phyloP scores from a whole-genome alignment of 805 yeast species.

The Candida gorgasii region DNA sequence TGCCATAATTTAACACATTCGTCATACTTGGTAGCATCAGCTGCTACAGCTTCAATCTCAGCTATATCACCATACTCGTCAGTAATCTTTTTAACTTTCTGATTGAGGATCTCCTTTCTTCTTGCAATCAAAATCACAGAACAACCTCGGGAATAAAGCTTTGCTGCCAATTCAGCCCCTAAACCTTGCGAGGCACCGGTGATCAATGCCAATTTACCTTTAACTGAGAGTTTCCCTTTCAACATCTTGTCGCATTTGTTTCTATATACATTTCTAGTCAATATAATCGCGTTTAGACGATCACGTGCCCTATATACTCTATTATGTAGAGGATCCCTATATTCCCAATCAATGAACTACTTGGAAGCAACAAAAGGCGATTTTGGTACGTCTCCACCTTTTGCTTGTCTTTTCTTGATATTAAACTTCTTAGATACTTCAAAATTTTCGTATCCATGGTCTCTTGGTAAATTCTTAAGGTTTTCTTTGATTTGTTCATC shows the following conservation, averaged over 20 bases:
- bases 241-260: slow-evolving; percentile 2
- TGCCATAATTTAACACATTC: slow-evolving; percentile 49
- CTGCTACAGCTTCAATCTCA: slow-evolving; percentile 42
- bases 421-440: slow-evolving; percentile 34
- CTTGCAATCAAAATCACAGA: slow-evolving; percentile 77
- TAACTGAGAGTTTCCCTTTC: slow-evolving; percentile 25
- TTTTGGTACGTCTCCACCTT: slow-evolving; percentile 26
- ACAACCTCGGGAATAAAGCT: slow-evolving; percentile 55
- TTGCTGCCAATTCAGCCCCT: slow-evolving; percentile 75
- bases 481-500: slow-evolving; percentile 25
- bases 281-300: neutral
- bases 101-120: slow-evolving; percentile 57
- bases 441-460: slow-evolving; percentile 23
- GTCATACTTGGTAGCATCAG: slow-evolving; percentile 65
- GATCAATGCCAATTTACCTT: slow-evolving; percentile 63
- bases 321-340: too few species aligned
- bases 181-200: slow-evolving; percentile 96
- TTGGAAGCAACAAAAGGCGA: slow-evolving; percentile 34
- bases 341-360: too few species aligned
- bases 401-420: slow-evolving; percentile 28
- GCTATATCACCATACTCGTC: slow-evolving; percentile 21
- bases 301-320: too few species aligned
- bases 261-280: slow-evolving; percentile 7
- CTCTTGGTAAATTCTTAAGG: slow-evolving; percentile 34
- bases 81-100: slow-evolving; percentile 48